Base-by-base conservation (phyloP, 306 rosid species). In the Neltuma alba region DNA sequence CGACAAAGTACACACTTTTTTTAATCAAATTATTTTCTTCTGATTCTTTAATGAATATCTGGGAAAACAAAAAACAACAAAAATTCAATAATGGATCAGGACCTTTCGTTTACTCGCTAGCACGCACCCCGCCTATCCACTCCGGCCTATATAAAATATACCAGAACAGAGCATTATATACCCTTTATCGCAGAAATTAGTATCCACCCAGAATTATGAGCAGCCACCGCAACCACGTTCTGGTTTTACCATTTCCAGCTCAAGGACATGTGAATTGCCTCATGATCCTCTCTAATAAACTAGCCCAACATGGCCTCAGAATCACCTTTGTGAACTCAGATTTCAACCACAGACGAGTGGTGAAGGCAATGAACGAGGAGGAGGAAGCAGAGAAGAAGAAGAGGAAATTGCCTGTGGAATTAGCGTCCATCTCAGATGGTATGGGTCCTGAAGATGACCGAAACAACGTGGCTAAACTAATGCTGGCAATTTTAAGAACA, bases 231-330 rank as follows among this genome's bases (percentile, higher is more conserved):
- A n/a, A n/a, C n/a, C 89, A 86, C 72, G 77, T 89, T 27, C 20
- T 88, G 18, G 86, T 72, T 30, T 0, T 88, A 20, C 88, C 87
- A 28, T 65, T 13, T 75, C 92, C 87, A 0, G 77, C 81, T 36
- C 87, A 70, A 61, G 87, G 89, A 20, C 92, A 86, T 61, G 85
- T 88, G 18, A 86, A 84, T 30, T 82, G 89, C 70, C 57, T 89
- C 16, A 77, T 86, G 75, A 71, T 65, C 8, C 83, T 89, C 28
- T 82, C 88, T 23, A 52, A 82, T 0, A 16, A 76, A 40, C 52
- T 86, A 6, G 65, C 45, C 1, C 28, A 79, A 57, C 75, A 76
- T 48, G 91, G 91, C 25, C 80, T 78, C 80, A 80, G 74, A 16
- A 57, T 86, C 86, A 84, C 86, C 18, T 81, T 86, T 58, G 71